phyloP scores from a whole-genome alignment of 2,329 filamentous ascomycete species.

The Colletotrichum tabaci region DNA sequence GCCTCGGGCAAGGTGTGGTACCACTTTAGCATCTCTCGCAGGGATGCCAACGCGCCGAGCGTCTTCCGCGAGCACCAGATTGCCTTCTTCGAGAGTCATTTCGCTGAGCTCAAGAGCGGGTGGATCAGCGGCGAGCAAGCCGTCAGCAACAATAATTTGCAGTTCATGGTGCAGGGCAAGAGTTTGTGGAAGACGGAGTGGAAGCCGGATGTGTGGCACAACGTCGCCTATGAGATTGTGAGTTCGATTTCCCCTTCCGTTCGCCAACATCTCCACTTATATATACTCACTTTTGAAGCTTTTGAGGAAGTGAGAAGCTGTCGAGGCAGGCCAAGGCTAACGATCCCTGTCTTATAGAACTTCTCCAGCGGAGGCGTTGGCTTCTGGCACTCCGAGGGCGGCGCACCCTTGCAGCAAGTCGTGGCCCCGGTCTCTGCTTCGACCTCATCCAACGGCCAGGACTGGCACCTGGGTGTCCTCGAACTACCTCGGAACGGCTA shows the following conservation, averaged over 20 bases:
- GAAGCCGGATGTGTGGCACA: slow-evolving; percentile 78
- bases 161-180: slow-evolving; percentile 74
- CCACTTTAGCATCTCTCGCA: slow-evolving; percentile 78
- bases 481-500: slow-evolving; percentile 73
- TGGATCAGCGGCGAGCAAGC: slow-evolving; percentile 65
- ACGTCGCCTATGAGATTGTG: slow-evolving; percentile 80
- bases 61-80: slow-evolving; percentile 77
- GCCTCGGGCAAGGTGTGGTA: slow-evolving; percentile 78
- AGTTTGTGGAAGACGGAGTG: slow-evolving; percentile 76
- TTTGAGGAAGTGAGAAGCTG: slow-evolving; percentile 4
- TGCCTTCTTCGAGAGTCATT: slow-evolving; percentile 77
- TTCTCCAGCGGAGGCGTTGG: slow-evolving; percentile 74
- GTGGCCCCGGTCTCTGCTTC: slow-evolving; percentile 73
- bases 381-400: slow-evolving; percentile 79
- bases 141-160: slow-evolving; percentile 67
- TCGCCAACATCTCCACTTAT: background rate
- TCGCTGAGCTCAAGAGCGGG: slow-evolving; percentile 82
- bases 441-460: slow-evolving; percentile 76
- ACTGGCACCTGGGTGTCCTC: slow-evolving; percentile 81
- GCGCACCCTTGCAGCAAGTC: slow-evolving; percentile 68
- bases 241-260: slow-evolving; percentile 38
- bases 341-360: slow-evolving; percentile 54
- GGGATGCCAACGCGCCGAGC: slow-evolving; percentile 71
- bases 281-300: background rate
- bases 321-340: background rate